phyloP scores from a whole-genome alignment of 1,284 basidiomycete genomes.

The Pyrrhoderma noxium region DNA sequence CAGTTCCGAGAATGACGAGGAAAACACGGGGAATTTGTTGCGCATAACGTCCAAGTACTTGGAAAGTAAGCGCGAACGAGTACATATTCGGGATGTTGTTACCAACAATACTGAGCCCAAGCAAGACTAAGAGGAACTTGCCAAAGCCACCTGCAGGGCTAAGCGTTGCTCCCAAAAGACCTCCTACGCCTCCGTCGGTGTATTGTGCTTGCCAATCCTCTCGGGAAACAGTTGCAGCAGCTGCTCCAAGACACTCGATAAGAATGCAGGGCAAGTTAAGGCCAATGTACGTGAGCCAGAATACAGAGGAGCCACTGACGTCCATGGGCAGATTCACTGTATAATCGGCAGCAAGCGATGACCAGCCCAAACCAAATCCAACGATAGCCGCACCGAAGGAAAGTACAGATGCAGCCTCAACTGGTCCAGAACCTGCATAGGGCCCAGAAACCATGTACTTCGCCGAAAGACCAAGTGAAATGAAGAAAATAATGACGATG shows the following conservation, averaged over 20 bases:
- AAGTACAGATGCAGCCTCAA: constrained; percentile 25
- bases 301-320: constrained; percentile 26
- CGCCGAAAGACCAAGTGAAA: constrained; percentile 27
- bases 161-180: constrained; percentile 25
- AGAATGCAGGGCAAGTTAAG: constrained; percentile 26
- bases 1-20: constrained; percentile 28
- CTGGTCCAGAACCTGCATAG: constrained; percentile 20
- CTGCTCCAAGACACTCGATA: constrained; percentile 26
- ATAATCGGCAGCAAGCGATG: constrained; percentile 26
- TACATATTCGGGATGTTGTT: constrained; percentile 31
- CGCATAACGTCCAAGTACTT: constrained; percentile 27
- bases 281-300: constrained; percentile 30
- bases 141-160: constrained; percentile 26
- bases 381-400: constrained; percentile 25
- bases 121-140: constrained; percentile 25
- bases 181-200: constrained; percentile 23
- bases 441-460: constrained; percentile 23
- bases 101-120: constrained; percentile 30
- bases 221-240: constrained; percentile 26
- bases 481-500: constrained; percentile 28
- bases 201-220: constrained; percentile 24
- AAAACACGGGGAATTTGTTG: constrained; percentile 33
- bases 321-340: constrained; percentile 30
- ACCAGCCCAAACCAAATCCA: constrained; percentile 27
- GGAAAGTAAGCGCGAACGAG: constrained; percentile 30